Conservation (phyloP, 176 grass and related monocot species). For the Bolboschoenus planiculmis region DNA sequence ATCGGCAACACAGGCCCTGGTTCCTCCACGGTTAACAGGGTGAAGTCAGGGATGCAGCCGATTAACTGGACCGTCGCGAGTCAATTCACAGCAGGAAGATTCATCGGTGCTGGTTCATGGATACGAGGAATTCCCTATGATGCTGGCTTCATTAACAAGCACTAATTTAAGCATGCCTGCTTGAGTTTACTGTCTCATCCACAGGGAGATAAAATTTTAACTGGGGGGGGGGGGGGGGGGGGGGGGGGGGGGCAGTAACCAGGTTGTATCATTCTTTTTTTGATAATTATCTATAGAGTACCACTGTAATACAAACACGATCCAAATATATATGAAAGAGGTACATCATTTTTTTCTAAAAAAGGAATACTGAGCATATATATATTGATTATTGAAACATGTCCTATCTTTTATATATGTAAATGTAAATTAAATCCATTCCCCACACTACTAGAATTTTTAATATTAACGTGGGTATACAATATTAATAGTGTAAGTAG, state of each 20-base stretch:
- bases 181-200: not conserved
- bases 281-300: not conserved
- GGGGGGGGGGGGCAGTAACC: not conserved
- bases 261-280: not conserved
- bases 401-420: too few species aligned
- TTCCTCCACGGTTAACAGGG: slow-evolving; percentile 49
- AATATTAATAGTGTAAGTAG: too few species aligned
- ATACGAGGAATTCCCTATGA: slow-evolving; percentile 39
- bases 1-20: slow-evolving; percentile 56
- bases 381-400: too few species aligned
- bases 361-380: not conserved
- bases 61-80: slow-evolving; percentile 32
- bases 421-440: too few species aligned
- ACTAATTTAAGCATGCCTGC: too few species aligned
- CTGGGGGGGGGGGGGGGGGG: not conserved
- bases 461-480: too few species aligned
- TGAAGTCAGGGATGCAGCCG: slow-evolving; percentile 41
- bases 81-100: slow-evolving; percentile 45
- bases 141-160: slow-evolving; percentile 25
- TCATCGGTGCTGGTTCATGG: slow-evolving; percentile 39
- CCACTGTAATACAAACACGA: not conserved
- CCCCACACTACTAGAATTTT: too few species aligned
- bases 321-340: not conserved
- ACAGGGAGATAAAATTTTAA: not conserved
- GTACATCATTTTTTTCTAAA: not conserved